Evolutionary conservation across 2,329 filamentous ascomycete species (phyloP).

Genomic region (Xylaria sp.): DNA sequence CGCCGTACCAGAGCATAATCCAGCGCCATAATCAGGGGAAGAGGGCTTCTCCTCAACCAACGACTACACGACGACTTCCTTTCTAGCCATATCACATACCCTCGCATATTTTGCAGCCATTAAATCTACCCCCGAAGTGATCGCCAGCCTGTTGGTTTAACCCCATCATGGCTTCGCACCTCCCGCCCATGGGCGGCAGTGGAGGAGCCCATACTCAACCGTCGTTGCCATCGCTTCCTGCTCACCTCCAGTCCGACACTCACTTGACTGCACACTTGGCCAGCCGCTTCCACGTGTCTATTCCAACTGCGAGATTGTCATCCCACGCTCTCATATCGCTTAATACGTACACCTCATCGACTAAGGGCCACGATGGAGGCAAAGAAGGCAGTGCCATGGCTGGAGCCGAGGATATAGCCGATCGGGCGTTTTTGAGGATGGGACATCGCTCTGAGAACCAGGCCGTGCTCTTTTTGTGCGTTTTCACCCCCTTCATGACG

Average conservation of each 20-base stretch:
- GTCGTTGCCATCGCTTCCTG: slow-evolving; percentile 85
- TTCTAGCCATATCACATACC: slow-evolving; percentile 1
- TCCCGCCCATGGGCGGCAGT: slow-evolving; percentile 55
- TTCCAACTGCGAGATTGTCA: slow-evolving; percentile 86
- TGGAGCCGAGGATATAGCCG: slow-evolving; percentile 89
- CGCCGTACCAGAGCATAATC: neutral
- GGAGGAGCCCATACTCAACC: slow-evolving; percentile 77
- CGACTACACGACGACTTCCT: neutral
- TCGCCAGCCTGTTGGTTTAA: slow-evolving; percentile 33
- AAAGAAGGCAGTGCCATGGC: slow-evolving; percentile 92
- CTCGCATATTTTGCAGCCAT: slow-evolving; percentile 17
- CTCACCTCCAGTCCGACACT: slow-evolving; percentile 79
- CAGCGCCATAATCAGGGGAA: slow-evolving; percentile 15
- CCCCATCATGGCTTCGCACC: slow-evolving; percentile 64
- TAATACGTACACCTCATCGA: slow-evolving; percentile 92
- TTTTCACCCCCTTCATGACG: slow-evolving; percentile 36
- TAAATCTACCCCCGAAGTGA: slow-evolving; percentile 25
- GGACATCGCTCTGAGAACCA: slow-evolving; percentile 93
- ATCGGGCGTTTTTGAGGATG: slow-evolving; percentile 81
- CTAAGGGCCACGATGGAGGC: slow-evolving; percentile 85
- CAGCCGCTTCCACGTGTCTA: slow-evolving; percentile 87
- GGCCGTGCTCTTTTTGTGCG: slow-evolving; percentile 89
- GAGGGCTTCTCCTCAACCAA: neutral
- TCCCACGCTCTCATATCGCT: slow-evolving; percentile 90
- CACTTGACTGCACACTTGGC: slow-evolving; percentile 83